Base-by-base conservation (phyloP, 2,329 filamentous ascomycete genomes). In the Boeremia exigua region DNA sequence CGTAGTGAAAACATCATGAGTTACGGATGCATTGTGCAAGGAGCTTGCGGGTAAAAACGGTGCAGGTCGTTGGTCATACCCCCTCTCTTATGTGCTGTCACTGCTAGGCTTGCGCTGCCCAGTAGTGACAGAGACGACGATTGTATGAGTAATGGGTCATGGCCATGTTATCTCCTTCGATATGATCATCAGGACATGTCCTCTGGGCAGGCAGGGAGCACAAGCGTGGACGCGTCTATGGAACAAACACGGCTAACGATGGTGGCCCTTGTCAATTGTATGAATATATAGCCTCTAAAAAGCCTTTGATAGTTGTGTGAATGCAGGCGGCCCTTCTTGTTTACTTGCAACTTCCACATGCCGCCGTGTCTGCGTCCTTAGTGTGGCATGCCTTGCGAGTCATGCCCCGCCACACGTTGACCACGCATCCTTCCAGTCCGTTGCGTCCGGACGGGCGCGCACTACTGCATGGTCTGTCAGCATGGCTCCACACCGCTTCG, bases 211-310 rank as follows among this genome's bases (percentile, higher is more conserved):
- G n/a, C 27, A 44, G 57, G 42, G 48, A 55, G 37, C 43, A 53
- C 45, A 50, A 47, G 49, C 33, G 52, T 54, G 38, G 58, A 58
- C 37, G 58, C 54, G 44, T 36, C 25, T 36, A 25, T 32, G 25
- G 37, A 37, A 47, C 42, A 33, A 19, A 46, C 47, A 57, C 58
- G 62, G 58, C 53, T 70, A 62, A 69, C 58, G 63, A 67, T 58
- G 69, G 69, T 56, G 70, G 70, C 57, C 60, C 59, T 67, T 70
- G 70, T 73, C 60, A 37, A 60, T 65, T 75, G 71, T 75, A 74
- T 72, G 65, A 74, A 70, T 74, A 75, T 68, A 66, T 72, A 73
- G 65, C 57, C 63, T 59, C 54, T 33, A 63, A 66, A 23, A 67
- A 66, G 59, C 61, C 60, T 56, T 50, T 61, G 64, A 54, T 68